These are phyloP conservation scores for Ilyonectria sp. DNA, from an alignment of 2,329 filamentous ascomycete species.

Conservation along the genomic window DNA sequence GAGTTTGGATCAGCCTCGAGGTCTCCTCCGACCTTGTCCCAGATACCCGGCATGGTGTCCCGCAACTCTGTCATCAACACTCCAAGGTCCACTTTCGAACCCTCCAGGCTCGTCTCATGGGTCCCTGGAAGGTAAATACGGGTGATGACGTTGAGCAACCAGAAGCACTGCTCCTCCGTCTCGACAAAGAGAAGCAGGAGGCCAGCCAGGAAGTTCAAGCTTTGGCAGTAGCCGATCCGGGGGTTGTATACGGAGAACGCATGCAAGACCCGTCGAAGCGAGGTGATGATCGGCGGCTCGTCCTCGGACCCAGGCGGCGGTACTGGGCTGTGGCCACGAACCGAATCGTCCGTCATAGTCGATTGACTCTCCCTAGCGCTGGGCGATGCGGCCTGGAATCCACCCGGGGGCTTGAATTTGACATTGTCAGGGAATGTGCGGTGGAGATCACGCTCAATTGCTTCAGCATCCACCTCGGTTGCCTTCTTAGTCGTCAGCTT, in stretches of 20 bases:
- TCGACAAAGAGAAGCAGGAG: constrained; percentile 89
- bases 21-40: constrained; percentile 89
- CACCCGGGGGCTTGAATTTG: constrained; percentile 80
- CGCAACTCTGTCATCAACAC: constrained; percentile 91
- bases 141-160: constrained; percentile 94
- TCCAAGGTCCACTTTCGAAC: constrained; percentile 93
- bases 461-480: constrained; percentile 83
- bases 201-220: constrained; percentile 93
- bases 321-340: constrained; percentile 54
- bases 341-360: constrained; percentile 51
- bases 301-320: constrained; percentile 54
- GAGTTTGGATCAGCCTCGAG: constrained; percentile 68
- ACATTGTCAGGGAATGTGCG: constrained; percentile 96
- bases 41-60: constrained; percentile 86
- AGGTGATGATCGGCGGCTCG: constrained; percentile 85
- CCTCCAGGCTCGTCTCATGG: constrained; percentile 90
- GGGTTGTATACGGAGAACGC: constrained; percentile 95
- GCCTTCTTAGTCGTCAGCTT: constrained; percentile 76
- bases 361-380: constrained; percentile 55
- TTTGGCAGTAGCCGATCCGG: constrained; percentile 94
- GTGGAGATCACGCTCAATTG: constrained; percentile 94
- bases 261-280: constrained; percentile 87
- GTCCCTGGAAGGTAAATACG: constrained; percentile 90
- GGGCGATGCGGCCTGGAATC: constrained; percentile 51
- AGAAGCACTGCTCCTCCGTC: constrained; percentile 92